A percentile compares a stretch with the other conserved stretches of the same genome.
Evolutionary conservation across 2,329 filamentous ascomycete genomes (phyloP).

Genomic region (Calonectria pauciramosa): DNA sequence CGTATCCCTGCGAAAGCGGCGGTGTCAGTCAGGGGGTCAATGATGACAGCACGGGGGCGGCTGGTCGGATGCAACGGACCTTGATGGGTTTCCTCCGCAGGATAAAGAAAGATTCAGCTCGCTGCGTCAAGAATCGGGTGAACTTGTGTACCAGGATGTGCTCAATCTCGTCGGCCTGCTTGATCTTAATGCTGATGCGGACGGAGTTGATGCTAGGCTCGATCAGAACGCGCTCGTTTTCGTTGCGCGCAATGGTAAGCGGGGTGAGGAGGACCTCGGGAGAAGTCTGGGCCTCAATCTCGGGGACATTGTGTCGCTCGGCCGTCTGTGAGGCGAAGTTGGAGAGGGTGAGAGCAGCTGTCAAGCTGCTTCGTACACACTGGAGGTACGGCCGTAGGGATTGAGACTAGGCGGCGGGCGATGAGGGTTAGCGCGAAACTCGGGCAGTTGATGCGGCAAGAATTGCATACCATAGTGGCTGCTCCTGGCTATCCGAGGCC

Average conservation of each 20-base stretch:
- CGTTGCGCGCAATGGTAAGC: slow-evolving; percentile 91
- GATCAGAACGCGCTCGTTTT: slow-evolving; percentile 96
- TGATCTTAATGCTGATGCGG: slow-evolving; percentile 98
- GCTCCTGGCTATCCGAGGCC: slow-evolving; percentile 25
- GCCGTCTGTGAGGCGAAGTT: slow-evolving; percentile 98
- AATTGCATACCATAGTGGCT: slow-evolving; percentile 37
- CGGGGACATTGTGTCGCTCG: slow-evolving; percentile 97
- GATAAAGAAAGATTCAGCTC: slow-evolving; percentile 96
- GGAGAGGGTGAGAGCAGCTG: slow-evolving; percentile 86
- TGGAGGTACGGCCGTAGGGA: slow-evolving; percentile 96
- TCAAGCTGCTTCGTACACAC: slow-evolving; percentile 94
- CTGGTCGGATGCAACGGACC: not conserved
- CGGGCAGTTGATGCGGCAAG: not conserved
- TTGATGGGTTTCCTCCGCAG: slow-evolving; percentile 79
- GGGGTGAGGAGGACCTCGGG: slow-evolving; percentile 96
- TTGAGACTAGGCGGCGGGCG: slow-evolving; percentile 77
- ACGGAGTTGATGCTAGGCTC: slow-evolving; percentile 98
- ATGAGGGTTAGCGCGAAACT: slow-evolving; percentile 35
- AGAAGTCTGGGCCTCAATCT: slow-evolving; percentile 93
- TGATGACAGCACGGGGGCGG: not conserved
- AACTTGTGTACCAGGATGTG: slow-evolving; percentile 99
- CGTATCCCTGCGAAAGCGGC: slow-evolving; percentile 79
- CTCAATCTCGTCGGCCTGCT: slow-evolving; percentile 99
- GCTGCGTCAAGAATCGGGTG: slow-evolving; percentile 86
- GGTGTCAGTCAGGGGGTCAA: slow-evolving; percentile 36